These are phyloP conservation scores for Phylloporus sp. DNA, from an alignment of 768 basidiomycete genomes.

Conservation along the genomic window DNA sequence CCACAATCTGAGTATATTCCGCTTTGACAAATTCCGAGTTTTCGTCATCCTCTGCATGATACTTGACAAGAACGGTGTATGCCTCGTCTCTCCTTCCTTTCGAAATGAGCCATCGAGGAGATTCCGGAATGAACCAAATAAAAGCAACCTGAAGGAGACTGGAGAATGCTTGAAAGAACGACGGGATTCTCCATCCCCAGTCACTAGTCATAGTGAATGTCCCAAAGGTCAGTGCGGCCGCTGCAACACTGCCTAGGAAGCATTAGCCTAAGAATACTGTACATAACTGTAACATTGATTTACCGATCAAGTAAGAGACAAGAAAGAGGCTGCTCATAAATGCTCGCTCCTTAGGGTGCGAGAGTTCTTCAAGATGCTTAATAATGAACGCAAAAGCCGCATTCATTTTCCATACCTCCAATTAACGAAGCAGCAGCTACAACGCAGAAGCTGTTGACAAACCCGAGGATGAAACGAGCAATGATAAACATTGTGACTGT, in stretches of 20 bases:
- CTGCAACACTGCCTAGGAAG: slow-evolving; percentile 12
- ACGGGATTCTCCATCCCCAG: slow-evolving; percentile 7
- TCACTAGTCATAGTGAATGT: slow-evolving; percentile 50
- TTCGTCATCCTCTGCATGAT: no score
- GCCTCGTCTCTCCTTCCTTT: no score
- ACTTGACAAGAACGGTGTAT: no score
- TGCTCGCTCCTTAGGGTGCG: slow-evolving; percentile 12
- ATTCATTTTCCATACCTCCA: no score
- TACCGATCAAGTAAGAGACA: neutral
- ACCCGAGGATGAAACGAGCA: no score
- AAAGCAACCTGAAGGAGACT: slow-evolving; percentile 47
- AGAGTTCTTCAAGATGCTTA: slow-evolving; percentile 1
- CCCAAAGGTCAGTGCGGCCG: slow-evolving; percentile 53
- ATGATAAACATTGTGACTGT: no score
- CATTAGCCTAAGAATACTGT: neutral
- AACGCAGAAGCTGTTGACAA: no score
- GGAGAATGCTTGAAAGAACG: slow-evolving; percentile 51
- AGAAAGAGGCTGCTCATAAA: neutral
- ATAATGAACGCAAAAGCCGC: neutral
- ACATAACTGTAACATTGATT: neutral
- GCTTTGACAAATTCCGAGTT: no score
- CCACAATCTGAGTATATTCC: no score
- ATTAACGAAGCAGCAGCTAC: no score
- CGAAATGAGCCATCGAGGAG: no score
- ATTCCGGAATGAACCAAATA: no score